Evolutionary conservation across 306 rosid species (phyloP), one percentile per base, ranked within the genome.

Genomic region (Quillaja saponaria): DNA sequence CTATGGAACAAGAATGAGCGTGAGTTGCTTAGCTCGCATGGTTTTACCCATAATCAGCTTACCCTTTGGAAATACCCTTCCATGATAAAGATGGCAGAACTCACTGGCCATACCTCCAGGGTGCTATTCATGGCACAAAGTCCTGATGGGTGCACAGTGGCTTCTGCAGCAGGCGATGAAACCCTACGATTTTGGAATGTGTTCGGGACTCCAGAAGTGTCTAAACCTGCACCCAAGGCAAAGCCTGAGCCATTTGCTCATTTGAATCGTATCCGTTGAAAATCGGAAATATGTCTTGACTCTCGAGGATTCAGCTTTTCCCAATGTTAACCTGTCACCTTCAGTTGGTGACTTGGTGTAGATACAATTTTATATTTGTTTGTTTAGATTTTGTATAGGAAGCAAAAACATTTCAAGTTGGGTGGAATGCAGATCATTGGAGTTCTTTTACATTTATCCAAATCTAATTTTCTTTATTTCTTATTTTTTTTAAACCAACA

Each of bases 11-110:
- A 86, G 82, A 86, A 84, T n/a, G 96, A 90, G 75, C 83, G 89
- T 9, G 96, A 86, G 79, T 71, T 90, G 61, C 96, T 90, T 40
- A 90, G 96, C 74, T 84, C 96, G 1, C 96, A 90, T 31, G 96
- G 96, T 33, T 84, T 78, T 59, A 70, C 87, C 7, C 78, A 90
- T 56, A 86, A 90, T 61, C 96, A 78, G 58, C 83, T 78, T n/a
- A 80, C 90, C 47, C 95, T 89, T 47, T 89, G 96, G 96, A 86
- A 89, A 47, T 89, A 89, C 52, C 96, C 96, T 8, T 89, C 96
- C 6, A 89, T 89, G 95, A 78, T 78, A 53, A 86, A 84, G 72
- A 75, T 82, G 81, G 87, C 81, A 8, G 96, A 89, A 75, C 91
- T 89, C 71, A 80, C 55, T 3, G 95, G 96, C 33, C 96, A 89